Evolutionary conservation across 768 basidiomycete genomes (phyloP).

Genomic region (Erythrobasidium yunnanense): DNA sequence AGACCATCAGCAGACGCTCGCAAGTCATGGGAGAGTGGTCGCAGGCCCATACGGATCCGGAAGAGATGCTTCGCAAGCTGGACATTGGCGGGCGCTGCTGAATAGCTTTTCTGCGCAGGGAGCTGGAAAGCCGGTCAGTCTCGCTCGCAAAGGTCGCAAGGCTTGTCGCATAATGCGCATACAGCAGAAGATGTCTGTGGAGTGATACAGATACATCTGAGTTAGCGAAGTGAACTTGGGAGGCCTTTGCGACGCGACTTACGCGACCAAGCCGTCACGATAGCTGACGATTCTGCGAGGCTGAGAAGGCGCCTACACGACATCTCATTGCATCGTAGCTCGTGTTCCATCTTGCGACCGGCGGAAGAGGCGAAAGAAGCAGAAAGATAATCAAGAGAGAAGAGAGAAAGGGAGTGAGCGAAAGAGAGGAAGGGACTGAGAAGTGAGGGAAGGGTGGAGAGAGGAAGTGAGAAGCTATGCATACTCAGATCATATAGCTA

Average conservation of each 20-base stretch:
- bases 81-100: slow-evolving; percentile 31
- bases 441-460: background rate
- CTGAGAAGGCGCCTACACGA: slow-evolving; percentile 1
- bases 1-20: background rate
- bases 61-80: slow-evolving; percentile 34
- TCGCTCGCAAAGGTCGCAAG: background rate
- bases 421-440: background rate
- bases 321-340: slow-evolving; percentile 11
- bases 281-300: slow-evolving; percentile 10
- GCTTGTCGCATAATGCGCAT: background rate
- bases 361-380: background rate
- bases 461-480: no score
- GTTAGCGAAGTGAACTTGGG: background rate
- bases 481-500: background rate
- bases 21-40: background rate
- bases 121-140: slow-evolving; percentile 5
- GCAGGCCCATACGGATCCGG: slow-evolving; percentile 26
- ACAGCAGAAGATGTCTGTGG: slow-evolving; percentile 33
- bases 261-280: slow-evolving; percentile 27
- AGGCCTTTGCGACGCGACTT: background rate
- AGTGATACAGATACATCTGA: background rate
- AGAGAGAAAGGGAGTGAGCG: background rate
- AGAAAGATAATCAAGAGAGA: background rate
- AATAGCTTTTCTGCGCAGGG: slow-evolving; percentile 38
- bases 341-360: slow-evolving; percentile 11